These are phyloP conservation scores for Polygonum aviculare DNA, from an alignment of 148 eudicot genomes.

Conservation along the genomic window DNA sequence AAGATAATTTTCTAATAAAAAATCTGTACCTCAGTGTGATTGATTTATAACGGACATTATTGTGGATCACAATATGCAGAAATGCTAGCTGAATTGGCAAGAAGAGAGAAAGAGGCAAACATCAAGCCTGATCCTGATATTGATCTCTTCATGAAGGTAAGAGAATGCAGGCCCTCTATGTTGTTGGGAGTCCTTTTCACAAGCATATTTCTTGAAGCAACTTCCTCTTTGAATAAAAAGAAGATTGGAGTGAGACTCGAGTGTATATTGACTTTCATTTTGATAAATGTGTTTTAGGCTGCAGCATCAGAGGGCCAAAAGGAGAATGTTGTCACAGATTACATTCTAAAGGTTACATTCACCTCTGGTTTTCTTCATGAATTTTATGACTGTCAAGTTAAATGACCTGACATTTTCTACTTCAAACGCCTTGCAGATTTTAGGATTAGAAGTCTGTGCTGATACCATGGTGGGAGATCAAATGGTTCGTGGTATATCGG, in stretches of 20 bases:
- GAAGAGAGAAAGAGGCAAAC: constrained; percentile 32
- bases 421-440: constrained; percentile 14
- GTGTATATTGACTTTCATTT: not conserved
- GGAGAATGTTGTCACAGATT: constrained; percentile 27
- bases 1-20: not conserved
- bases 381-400: not conserved
- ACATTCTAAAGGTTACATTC: constrained; percentile 24
- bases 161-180: not conserved
- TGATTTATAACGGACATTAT: not conserved
- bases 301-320: constrained; percentile 25
- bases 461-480: constrained; percentile 20
- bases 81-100: constrained; percentile 23
- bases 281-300: constrained; percentile 16
- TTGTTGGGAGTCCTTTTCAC: not conserved
- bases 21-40: not conserved
- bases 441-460: constrained; percentile 28
- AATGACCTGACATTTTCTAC: not conserved
- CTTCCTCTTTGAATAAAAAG: not conserved
- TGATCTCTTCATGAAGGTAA: constrained; percentile 32
- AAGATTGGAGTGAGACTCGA: not conserved
- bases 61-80: constrained; percentile 14
- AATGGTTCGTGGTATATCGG: constrained; percentile 15
- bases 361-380: not conserved
- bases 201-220: not conserved
- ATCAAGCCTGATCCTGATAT: constrained; percentile 35